phyloP scores from a whole-genome alignment of 164 flowering plant species.

The Umbilicus rupestris region DNA sequence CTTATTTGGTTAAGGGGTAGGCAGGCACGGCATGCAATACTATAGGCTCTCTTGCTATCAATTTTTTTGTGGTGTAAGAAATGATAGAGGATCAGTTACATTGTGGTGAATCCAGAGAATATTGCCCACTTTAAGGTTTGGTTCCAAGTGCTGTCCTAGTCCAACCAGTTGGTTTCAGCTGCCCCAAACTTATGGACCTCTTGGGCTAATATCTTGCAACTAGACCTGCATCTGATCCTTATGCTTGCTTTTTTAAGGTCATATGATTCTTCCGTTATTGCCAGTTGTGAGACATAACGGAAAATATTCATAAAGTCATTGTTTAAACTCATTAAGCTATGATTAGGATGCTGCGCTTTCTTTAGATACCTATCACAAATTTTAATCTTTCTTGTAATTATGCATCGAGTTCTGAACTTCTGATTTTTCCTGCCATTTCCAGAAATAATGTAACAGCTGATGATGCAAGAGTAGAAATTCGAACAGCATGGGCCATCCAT shows the following conservation, averaged over 20 bases:
- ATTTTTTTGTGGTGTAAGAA: neutral
- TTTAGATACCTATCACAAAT: too few species aligned
- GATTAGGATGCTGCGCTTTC: neutral
- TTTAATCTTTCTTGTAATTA: too few species aligned
- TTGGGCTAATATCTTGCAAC: constrained; percentile 1
- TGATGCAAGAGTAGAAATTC: too few species aligned
- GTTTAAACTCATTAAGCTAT: neutral
- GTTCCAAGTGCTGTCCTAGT: neutral
- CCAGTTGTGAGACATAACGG: neutral
- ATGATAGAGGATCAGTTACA: neutral
- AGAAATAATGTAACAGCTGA: too few species aligned
- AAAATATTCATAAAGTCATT: neutral
- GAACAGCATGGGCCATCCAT: too few species aligned
- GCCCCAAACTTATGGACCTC: too few species aligned
- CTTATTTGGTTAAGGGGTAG: too few species aligned
- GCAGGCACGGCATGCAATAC: too few species aligned
- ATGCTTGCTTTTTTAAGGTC: neutral
- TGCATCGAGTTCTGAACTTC: too few species aligned
- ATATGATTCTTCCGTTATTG: too few species aligned
- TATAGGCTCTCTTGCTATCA: neutral
- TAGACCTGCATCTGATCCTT: neutral
- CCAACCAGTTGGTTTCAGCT: neutral
- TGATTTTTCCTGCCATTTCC: too few species aligned
- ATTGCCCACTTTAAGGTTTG: neutral
- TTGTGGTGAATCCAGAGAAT: neutral